Base-by-base conservation (phyloP, 208 protist genomes). In the Phytomonas sp. region DNA sequence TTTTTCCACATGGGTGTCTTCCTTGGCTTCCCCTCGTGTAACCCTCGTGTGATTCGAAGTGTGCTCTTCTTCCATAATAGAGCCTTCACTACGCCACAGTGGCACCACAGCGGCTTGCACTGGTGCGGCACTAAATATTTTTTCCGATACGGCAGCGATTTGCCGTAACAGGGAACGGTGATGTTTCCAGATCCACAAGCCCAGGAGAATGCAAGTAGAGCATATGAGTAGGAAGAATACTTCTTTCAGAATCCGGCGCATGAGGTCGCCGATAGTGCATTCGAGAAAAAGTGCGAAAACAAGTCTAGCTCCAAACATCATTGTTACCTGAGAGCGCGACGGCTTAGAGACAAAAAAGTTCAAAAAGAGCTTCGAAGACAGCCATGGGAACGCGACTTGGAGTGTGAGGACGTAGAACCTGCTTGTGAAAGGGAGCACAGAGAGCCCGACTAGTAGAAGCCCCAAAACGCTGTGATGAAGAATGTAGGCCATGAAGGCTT, bases 391-490 rank as follows among this genome's bases (percentile, higher is more conserved):
- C 4, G 84, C 67, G 36, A 81, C 75, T 59, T 79, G 82, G 29
- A 94, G 78, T 31, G 83, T 80, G 17, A 92, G 62, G 43, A 70
- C 74, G 76, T 94, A 90, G 13, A 92, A 66, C 74, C 80, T 88
- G 40, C 74, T 72, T 11, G 81, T 83, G 63, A 92, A 76, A 46
- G 81, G 85, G 60, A 96, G 65, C 26, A 91, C 79, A 0, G 84
- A 92, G 9, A 93, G 74, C 0, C 88, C 91, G 29, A 92, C 68
- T 0, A 96, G 68, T 31, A 83, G 77, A 28, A 88, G 59, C 37
- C 80, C 7, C 0, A 81, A 23, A 0, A 80, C 70, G 36, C 75
- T 28, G 66, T 96, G 91, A 0, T 77, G 70, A 5, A 89, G 56
- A 30, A 87, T 60, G 74, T 96, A 96, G 8, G 65, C 60, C 60